Evolutionary conservation across 257 asterid genomes (phyloP).

Genomic region (Solanum ahanhuiri): DNA sequence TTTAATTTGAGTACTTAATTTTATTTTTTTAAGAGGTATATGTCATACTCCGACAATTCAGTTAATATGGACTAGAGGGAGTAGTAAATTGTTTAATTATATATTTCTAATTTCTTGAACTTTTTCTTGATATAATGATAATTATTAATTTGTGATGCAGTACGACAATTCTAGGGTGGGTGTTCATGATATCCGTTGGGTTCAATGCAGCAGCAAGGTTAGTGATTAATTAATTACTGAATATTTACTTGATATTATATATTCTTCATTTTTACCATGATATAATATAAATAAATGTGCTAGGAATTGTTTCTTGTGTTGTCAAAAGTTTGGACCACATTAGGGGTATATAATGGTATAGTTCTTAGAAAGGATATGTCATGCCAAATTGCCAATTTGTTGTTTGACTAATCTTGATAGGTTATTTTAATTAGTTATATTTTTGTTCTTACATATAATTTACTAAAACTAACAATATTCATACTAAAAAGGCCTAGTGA

Average conservation of each 20-base stretch:
- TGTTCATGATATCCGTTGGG: conserved; percentile 21
- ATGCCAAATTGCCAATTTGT: not conserved
- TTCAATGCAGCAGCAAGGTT: conserved; percentile 34
- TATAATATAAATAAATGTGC: not conserved
- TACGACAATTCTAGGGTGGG: conserved; percentile 18
- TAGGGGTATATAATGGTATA: not conserved
- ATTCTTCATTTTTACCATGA: not conserved
- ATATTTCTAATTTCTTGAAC: not conserved
- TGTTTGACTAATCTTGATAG: not conserved
- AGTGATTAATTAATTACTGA: not conserved
- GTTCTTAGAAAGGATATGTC: not conserved
- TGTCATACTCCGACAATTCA: not conserved
- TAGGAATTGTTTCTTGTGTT: not conserved
- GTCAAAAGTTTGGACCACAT: not conserved
- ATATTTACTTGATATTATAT: not conserved
- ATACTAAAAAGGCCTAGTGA: not conserved
- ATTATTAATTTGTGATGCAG: conserved; percentile 4
- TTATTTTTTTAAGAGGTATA: no score
- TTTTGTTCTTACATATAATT: not conserved
- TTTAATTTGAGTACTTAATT: no score
- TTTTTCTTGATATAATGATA: not conserved
- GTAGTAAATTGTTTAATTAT: not conserved
- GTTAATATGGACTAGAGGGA: not conserved
- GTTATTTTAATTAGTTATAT: not conserved
- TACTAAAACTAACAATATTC: not conserved